phyloP scores from a whole-genome alignment of 768 basidiomycete species.

The Boletus edulis region DNA sequence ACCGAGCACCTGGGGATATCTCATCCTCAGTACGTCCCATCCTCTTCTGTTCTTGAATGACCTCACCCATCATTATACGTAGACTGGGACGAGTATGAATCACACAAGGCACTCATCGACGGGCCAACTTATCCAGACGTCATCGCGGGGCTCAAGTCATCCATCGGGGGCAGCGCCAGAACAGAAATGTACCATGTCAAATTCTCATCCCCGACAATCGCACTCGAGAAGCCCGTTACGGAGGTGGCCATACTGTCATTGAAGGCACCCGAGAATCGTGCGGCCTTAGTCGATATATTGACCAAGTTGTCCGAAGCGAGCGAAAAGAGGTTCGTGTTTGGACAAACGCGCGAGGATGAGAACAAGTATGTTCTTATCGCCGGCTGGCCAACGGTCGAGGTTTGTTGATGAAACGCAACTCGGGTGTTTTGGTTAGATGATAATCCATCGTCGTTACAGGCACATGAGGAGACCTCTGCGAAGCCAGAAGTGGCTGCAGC shows the following conservation, averaged over 20 bases:
- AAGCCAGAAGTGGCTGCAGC: slow-evolving; percentile 5
- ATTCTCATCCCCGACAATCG: slow-evolving; percentile 14
- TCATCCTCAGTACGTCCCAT: slow-evolving; percentile 17
- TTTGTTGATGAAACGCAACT: slow-evolving; percentile 1
- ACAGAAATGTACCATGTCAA: slow-evolving; percentile 20
- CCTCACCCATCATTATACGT: neutral
- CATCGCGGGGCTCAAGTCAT: neutral
- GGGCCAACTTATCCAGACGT: slow-evolving; percentile 3
- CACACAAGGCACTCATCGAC: slow-evolving; percentile 16
- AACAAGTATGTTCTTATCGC: slow-evolving; percentile 18
- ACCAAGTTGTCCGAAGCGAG: slow-evolving; percentile 10
- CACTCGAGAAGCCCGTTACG: slow-evolving; percentile 24
- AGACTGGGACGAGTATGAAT: slow-evolving; percentile 29
- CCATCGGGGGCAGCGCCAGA: neutral
- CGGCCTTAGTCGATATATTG: slow-evolving; percentile 8
- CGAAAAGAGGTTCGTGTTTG: slow-evolving; percentile 16
- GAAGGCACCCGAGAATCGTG: slow-evolving; percentile 25
- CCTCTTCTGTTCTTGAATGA: neutral
- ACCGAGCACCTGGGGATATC: slow-evolving; percentile 2
- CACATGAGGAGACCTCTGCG: slow-evolving; percentile 5
- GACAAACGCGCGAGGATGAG: slow-evolving; percentile 17
- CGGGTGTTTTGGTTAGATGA: neutral
- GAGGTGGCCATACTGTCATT: slow-evolving; percentile 15
- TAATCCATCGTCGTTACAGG: slow-evolving; percentile 9
- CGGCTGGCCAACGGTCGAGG: slow-evolving; percentile 27